Evolutionary conservation across 2,329 filamentous ascomycete species (phyloP), one percentile per base, ranked within the genome.

Genomic region (Tolypocladium guangdongense): DNA sequence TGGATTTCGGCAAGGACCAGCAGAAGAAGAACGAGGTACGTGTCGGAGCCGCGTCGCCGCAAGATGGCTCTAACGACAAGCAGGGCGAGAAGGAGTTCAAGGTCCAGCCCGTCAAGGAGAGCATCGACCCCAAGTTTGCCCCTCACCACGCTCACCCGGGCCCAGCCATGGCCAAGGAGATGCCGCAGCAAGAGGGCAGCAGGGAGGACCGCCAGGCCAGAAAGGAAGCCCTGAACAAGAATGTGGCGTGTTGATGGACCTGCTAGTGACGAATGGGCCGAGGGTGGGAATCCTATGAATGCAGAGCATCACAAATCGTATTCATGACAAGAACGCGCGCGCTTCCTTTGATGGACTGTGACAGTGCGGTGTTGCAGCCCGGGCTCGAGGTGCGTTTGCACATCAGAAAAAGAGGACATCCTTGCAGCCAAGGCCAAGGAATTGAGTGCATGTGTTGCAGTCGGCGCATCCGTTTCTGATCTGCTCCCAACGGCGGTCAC

Each of bases 191-290:
- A 50, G 80, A 84, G 70, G 82, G 81, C 18, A 81, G 78, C 55
- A 86, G 85, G 69, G 84, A 87, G 66, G 86, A 89, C 63, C 78
- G 85, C 52, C 73, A 77, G 62, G 82, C 78, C 14, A 83, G 81
- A 66, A 83, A 82, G 56, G 73, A 82, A 65, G 81, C 80, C 62
- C 62, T 89, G 67, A 88, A 88, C 74, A 82, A 86, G 64, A 60
- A 56, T 4, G 22, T 27, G 48, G 22, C 48, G 33, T n/a, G 43
- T 30, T 24, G 3, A 30, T 7, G 43, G 24, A 2, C 5, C 10
- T n/a, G n/a, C n/a, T n/a, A n/a, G 24, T 11, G 20, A 24, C 14
- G 37, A 8, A 20, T 7, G 12, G 11, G 1, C 8, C 11, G 12
- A 11, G 37, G 11, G 12, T 20, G 6, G 27, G 27, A 3, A 27